These are phyloP conservation scores for Eimeria necatrix DNA, from an alignment of 169 alveolate genomes.

Conservation along the genomic window DNA sequence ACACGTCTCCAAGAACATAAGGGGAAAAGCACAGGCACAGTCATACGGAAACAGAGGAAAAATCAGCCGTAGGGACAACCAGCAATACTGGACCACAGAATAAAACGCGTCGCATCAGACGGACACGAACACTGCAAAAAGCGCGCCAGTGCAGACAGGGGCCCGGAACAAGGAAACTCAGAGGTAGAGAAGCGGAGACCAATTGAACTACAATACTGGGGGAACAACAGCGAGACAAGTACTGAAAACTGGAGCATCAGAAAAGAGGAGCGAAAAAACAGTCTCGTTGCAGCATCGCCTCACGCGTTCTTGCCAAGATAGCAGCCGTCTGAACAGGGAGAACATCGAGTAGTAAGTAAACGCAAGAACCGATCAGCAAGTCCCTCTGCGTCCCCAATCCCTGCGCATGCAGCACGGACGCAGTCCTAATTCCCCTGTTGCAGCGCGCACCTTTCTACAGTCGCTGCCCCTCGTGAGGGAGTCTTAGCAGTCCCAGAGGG, in stretches of 20 bases:
- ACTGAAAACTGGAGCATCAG: background rate
- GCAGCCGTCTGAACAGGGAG: constrained; percentile 75
- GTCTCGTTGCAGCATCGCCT: background rate
- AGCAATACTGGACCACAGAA: background rate
- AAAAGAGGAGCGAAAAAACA: background rate
- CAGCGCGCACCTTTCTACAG: background rate
- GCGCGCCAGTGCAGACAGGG: background rate
- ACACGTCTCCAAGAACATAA: too few species aligned
- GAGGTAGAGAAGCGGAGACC: background rate
- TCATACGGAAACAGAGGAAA: background rate
- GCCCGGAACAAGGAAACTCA: background rate
- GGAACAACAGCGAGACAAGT: background rate
- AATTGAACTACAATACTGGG: background rate
- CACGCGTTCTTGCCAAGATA: constrained; percentile 59
- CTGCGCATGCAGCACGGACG: background rate
- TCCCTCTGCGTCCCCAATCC: constrained; percentile 50
- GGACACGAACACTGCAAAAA: too few species aligned
- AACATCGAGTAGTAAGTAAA: constrained; percentile 70
- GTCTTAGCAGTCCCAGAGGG: too few species aligned
- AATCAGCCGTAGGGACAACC: background rate
- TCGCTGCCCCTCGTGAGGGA: background rate
- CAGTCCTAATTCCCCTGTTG: background rate
- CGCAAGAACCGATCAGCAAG: constrained; percentile 71
- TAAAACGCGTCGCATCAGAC: background rate
- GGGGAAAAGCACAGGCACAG: too few species aligned